Evolutionary conservation across 2,329 filamentous ascomycete species (phyloP), one percentile per base, ranked within the genome.

Genomic region (Cercospora canescens): DNA sequence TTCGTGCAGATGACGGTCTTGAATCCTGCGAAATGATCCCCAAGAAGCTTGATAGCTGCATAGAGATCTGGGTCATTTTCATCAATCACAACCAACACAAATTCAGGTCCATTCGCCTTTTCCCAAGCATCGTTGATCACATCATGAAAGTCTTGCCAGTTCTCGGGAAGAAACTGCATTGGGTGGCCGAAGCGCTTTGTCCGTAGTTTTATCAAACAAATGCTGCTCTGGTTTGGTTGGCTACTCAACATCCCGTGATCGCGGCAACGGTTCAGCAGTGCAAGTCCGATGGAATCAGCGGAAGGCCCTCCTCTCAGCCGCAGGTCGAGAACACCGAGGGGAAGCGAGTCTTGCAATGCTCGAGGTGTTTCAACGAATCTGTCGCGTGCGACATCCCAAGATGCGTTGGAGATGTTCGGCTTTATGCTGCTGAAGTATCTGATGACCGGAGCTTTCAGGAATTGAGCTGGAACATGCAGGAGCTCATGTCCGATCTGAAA

Each of bases 21-120:
- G 12, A 37, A 62, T 32, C 60, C 60, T 12, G 21, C 24, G 21
- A 6, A 28, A 6, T 21, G 32, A 35, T 62, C 60, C 3, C 14
- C 45, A 16, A 62, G 1, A n/a, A 35, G 41, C 55, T 64, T 64
- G 54, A 64, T 30, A 4, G 39, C 37, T 8, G 54, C 54, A 28
- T 64, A 64, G 3, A 59, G 32, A n/a, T 50, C 39, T 18, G 24
- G 18, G 16, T 64, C 54, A 3, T 37, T 37, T n/a, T 64, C 24
- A 16, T 64, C 62, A 30, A 64, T 28, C 18, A 64, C 3, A 0
- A 64, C 62, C 16, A 64, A 16, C n/a, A 57, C 50, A 14, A 63
- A 57, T 37, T 1, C 5, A 2, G 60, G 60, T 4, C 41, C n/a
- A 21, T 24, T 6, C 11, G 50, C 32, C 2, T 14, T 14, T 3